Base-by-base conservation (phyloP, 129 eudicot species). In the Scalesia atractyloides region DNA sequence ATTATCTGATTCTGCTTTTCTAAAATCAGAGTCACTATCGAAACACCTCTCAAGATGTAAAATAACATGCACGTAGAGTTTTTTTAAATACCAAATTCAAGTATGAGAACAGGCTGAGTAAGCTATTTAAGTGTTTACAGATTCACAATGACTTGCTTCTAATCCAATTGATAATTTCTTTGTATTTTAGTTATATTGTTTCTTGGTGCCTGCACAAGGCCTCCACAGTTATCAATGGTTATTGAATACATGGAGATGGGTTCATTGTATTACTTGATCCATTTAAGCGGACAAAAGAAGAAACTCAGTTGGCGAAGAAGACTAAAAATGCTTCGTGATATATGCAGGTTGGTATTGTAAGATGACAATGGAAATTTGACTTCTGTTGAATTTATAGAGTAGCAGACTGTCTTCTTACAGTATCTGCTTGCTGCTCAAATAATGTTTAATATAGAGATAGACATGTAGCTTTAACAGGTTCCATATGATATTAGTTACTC, bases 211-310 rank as follows among this genome's bases (percentile, higher is more conserved):
- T 95, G 99, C 88, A 95, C 89, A 65, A 90, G 79, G 82, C 99
- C 99, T 74, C 99, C 99, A 56, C 93, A 87, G 67, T 78, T 95
- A 60, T 95, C 99, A 2, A 90, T 95, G 97, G 70, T 95, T 67
- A 95, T 97, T 3, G 99, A 95, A 77, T 95, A 88, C 83, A 95
- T 95, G 99, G 99, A 95, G 78, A 88, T 86, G 97, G 99, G 99
- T 61, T 95, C 99, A 1, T 73, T 95, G 43, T 95, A 86, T 77
- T 86, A 82, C 79, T 86, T 95, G 89, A 86, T 95, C 76, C 99
- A 95, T 76, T 61, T 77, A 77, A 90, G 97, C 65, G 94, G 99
- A 80, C 97, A 84, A 82, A 95, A 90, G 83, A 88, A 90, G 83
- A 86, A 80, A 78, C 88, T 84, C 66, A 84, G 84, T 80, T 90